These are phyloP conservation scores for Ogataea pini DNA, from an alignment of 805 yeast genomes.

Conservation along the genomic window DNA sequence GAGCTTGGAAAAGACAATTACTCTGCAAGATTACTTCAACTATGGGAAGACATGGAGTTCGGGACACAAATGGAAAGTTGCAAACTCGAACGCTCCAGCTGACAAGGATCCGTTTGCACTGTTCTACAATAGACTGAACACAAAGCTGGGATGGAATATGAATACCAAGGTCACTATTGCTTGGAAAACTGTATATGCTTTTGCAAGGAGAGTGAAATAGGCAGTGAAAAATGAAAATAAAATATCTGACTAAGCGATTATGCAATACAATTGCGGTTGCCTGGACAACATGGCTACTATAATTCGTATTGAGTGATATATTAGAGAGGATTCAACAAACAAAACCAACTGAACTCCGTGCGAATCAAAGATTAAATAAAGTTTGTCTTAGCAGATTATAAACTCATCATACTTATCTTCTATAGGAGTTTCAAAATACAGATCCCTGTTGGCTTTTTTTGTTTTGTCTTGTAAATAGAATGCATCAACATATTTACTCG, in stretches of 20 bases:
- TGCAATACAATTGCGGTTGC: too few relatives aligned
- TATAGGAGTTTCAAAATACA: conserved; percentile 10
- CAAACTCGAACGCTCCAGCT: conserved; percentile 29
- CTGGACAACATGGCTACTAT: too few relatives aligned
- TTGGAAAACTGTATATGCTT: conserved; percentile 54
- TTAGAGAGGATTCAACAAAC: background rate
- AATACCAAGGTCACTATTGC: conserved; percentile 42
- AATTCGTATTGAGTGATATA: background rate
- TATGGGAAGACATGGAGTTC: conserved; percentile 75
- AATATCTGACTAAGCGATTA: background rate
- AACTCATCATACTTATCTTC: conserved; percentile 9
- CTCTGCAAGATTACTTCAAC: conserved; percentile 46
- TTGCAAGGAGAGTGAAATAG: conserved; percentile 38
- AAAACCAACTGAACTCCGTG: background rate
- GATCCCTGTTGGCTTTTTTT: conserved; percentile 8
- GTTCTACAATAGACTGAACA: conserved; percentile 38
- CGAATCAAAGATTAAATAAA: conserved; percentile 9
- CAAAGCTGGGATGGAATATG: conserved; percentile 47
- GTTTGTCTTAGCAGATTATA: conserved; percentile 17
- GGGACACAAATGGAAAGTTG: conserved; percentile 54
- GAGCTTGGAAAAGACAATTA: conserved; percentile 38
- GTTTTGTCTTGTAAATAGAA: conserved; percentile 7
- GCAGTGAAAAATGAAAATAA: background rate
- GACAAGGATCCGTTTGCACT: conserved; percentile 39
- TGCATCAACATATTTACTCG: conserved; percentile 57